Conservation (phyloP, 495 filamentous ascomycete species). For the Neurospora intermedia region DNA sequence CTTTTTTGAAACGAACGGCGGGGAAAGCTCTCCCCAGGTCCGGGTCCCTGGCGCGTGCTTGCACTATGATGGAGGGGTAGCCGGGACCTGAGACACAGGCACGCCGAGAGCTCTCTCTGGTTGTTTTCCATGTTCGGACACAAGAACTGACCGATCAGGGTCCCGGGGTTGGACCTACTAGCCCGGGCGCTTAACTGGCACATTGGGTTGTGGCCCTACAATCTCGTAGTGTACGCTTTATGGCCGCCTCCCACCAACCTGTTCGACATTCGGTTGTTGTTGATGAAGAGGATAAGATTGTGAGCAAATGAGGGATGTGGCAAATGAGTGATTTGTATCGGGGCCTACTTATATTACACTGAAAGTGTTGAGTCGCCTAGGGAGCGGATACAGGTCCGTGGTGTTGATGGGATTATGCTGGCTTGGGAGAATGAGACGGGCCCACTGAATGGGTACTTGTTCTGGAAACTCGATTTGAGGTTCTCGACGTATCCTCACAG, state of each 20-base stretch:
- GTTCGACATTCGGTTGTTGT: not conserved
- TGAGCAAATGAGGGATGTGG: not conserved
- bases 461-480: not conserved
- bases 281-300: not conserved
- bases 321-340: not conserved
- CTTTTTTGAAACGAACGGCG: not conserved
- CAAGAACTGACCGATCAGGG: not conserved
- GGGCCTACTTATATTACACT: not conserved
- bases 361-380: not conserved
- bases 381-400: not conserved
- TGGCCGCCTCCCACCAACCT: not conserved
- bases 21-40: not conserved
- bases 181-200: not conserved
- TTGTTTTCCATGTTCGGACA: not conserved
- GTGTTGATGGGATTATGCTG: not conserved
- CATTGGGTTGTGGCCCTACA: not conserved
- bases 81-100: not conserved
- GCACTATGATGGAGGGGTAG: not conserved
- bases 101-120: not conserved
- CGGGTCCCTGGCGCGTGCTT: not conserved
- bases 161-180: not conserved
- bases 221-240: not conserved
- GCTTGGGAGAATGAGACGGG: not conserved
- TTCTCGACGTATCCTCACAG: not conserved
- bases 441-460: not conserved